Conservation (phyloP, 1,139 yeast genomes). For the Arxiozyma slooffiae region DNA sequence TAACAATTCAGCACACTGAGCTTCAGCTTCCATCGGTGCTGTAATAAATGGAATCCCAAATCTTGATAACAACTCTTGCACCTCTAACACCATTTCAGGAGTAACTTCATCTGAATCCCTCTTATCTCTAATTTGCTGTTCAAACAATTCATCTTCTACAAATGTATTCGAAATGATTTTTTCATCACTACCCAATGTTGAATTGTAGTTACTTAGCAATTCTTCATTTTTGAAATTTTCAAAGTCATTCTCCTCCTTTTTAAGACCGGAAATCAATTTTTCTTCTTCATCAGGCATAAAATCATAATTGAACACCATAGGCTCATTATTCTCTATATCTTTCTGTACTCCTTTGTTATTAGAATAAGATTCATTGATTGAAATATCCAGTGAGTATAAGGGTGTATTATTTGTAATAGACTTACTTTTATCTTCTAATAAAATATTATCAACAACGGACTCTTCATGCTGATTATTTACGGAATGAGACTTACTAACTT, state of each 20-base stretch:
- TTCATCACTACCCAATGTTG: slow-evolving; percentile 18
- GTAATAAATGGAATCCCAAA: slow-evolving; percentile 92
- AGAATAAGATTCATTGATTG: neutral
- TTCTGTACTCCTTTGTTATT: neutral
- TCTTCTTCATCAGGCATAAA: slow-evolving; percentile 74
- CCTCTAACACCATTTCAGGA: slow-evolving; percentile 74
- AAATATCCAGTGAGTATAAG: neutral
- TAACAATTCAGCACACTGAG: slow-evolving; percentile 81
- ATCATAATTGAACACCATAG: slow-evolving; percentile 43
- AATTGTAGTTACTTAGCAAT: slow-evolving; percentile 1
- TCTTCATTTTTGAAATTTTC: slow-evolving; percentile 48
- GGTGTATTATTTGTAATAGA: neutral
- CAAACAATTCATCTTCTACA: slow-evolving; percentile 33
- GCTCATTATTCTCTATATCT: slow-evolving; percentile 6
- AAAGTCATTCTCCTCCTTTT: slow-evolving; percentile 64
- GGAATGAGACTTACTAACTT: neutral
- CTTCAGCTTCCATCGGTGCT: slow-evolving; percentile 98
- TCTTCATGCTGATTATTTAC: neutral
- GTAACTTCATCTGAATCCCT: slow-evolving; percentile 92
- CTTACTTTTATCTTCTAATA: neutral
- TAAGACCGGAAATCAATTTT: slow-evolving; percentile 48
- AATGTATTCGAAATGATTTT: slow-evolving; percentile 20
- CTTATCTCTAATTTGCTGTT: slow-evolving; percentile 53
- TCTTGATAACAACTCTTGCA: slow-evolving; percentile 72
- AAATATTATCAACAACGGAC: neutral